A percentile compares a stretch with the other conserved stretches of the same genome.
Conservation (phyloP, 164 flowering plant genomes). For the Chimonanthus praecox region DNA sequence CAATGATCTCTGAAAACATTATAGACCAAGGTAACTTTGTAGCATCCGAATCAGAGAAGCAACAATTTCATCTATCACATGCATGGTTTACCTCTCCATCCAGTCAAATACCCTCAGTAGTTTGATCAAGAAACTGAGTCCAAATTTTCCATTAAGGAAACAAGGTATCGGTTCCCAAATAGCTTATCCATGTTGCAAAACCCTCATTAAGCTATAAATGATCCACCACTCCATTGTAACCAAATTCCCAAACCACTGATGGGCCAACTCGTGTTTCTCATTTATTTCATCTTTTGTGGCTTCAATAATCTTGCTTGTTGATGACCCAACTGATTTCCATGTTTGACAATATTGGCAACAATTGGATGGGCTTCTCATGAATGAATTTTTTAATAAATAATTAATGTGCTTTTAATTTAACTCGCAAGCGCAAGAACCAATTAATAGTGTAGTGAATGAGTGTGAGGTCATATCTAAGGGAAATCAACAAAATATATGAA, state of each 20-base stretch:
- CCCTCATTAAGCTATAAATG: slow-evolving; percentile 99
- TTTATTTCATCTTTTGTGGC: too few species aligned
- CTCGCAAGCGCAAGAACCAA: too few species aligned
- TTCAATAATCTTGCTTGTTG: too few species aligned
- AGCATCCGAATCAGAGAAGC: slow-evolving; percentile 94
- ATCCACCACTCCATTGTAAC: slow-evolving; percentile 99
- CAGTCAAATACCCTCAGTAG: slow-evolving; percentile 70
- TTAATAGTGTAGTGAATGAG: too few species aligned
- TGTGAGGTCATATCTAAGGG: too few species aligned
- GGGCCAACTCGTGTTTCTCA: slow-evolving; percentile 76
- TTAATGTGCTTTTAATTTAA: too few species aligned
- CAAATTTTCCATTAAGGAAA: slow-evolving; percentile 98
- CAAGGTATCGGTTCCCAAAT: slow-evolving; percentile 77
- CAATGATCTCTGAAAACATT: slow-evolving; percentile 78
- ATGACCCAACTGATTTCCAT: too few species aligned
- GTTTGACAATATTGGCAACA: too few species aligned
- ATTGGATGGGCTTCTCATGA: too few species aligned
- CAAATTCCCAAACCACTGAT: slow-evolving; percentile 99
- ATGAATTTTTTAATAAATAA: too few species aligned
- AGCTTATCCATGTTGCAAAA: slow-evolving; percentile 99
- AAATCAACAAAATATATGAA: too few species aligned
- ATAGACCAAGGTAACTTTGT: slow-evolving; percentile 89
- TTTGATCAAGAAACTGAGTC: slow-evolving; percentile 92
- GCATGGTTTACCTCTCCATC: slow-evolving; percentile 68
- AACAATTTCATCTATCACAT: slow-evolving; percentile 87